phyloP scores from a whole-genome alignment of 208 protist genomes.

The Leishmania martiniquensis region DNA sequence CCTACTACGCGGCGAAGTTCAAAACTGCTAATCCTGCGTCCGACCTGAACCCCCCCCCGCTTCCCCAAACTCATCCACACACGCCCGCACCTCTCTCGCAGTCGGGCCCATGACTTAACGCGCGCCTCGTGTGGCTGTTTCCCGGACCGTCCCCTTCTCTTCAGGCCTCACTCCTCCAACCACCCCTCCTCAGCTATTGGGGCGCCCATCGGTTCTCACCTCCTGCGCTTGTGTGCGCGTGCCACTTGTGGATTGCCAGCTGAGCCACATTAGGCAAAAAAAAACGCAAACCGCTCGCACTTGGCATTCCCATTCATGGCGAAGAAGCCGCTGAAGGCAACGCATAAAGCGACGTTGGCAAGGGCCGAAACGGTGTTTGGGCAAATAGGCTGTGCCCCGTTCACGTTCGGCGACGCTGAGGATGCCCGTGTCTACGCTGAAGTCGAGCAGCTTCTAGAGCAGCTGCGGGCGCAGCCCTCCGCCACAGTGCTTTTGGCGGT shows the following conservation, averaged over 20 bases:
- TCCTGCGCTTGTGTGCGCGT: too few species aligned
- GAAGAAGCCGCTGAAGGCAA: background rate
- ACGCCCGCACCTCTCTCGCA: background rate
- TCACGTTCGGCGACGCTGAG: conserved; percentile 18
- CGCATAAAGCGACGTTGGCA: background rate
- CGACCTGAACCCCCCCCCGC: too few species aligned
- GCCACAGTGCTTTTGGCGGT: conserved; percentile 1
- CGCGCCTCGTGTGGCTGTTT: background rate
- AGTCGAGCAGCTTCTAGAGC: conserved; percentile 15
- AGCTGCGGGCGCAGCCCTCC: conserved; percentile 9
- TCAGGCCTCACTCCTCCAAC: too few species aligned
- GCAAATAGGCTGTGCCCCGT: conserved; percentile 26
- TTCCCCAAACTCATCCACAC: background rate
- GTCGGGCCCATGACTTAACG: background rate
- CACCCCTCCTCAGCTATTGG: background rate
- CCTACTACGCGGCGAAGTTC: background rate
- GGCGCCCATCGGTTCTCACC: background rate
- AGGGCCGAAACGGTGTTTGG: background rate
- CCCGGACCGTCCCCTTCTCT: background rate
- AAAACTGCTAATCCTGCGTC: background rate
- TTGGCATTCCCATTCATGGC: background rate
- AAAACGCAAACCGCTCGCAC: too few species aligned
- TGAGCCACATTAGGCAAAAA: too few species aligned
- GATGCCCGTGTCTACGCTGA: conserved; percentile 24
- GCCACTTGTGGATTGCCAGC: too few species aligned